Evolutionary conservation across 2,329 filamentous ascomycete species (phyloP), one percentile per base, ranked within the genome.

Genomic region (Lithohypha guttulata): DNA sequence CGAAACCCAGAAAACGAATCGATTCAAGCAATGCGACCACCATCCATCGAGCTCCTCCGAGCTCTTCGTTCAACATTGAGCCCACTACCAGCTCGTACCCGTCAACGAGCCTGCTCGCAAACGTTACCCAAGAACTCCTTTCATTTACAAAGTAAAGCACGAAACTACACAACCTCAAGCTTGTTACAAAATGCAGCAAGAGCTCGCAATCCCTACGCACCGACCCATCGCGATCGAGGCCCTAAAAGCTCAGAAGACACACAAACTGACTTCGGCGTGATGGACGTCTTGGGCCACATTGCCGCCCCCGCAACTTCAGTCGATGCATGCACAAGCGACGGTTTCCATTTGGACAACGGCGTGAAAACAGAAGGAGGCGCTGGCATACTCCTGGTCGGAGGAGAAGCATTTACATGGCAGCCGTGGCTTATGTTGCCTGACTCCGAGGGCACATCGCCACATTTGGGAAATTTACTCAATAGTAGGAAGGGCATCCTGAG

Each of bases 401-500:
- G 89, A 4, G 86, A 96, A 60, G 86, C 81, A 1, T 96, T 95
- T 58, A 64, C 69, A 35, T 98, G 91, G 91, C 68, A 74, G 55
- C 91, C 91, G 3, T 95, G 89, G 85, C 27, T 23, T 13, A 25
- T 11, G 7, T 7, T 29, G 13, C n/a, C 37, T n/a, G 7, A 9
- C 8, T 20, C 28, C 13, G 17, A 32, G 10, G 18, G 8, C 2
- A n/a, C 9, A 2, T 19, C 9, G 13, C 11, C 29, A 4, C 36
- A 28, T 8, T 26, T 17, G 9, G 23, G 28, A 6, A 15, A 25
- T n/a, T 32, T 45, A 17, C 38, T 47, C 9, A 28, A 44, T 30
- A 11, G 21, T 5, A 30, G 32, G 18, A 34, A 39, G 19, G 37
- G 44, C 11, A 43, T 42, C 6, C 26, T 48, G 18, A 34, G 26